Evolutionary conservation across 768 basidiomycete genomes (phyloP).

Genomic region (Termitomyces titanicus): DNA sequence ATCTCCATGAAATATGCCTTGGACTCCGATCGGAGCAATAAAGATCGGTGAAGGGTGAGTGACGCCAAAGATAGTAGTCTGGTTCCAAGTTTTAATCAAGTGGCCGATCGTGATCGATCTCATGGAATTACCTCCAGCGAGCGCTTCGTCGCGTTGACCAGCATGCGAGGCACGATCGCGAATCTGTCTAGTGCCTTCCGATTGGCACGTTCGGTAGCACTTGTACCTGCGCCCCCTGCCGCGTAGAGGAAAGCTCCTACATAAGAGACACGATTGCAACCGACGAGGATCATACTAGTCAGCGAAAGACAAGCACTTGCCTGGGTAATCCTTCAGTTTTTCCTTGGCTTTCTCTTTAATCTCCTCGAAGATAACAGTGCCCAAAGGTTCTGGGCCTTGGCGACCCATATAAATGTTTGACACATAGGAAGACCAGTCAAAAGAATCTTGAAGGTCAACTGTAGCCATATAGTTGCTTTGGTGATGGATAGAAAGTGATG

Average conservation of each 20-base stretch:
- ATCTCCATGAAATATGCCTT: conserved; percentile 66
- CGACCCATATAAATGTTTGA: conserved; percentile 34
- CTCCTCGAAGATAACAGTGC: conserved; percentile 58
- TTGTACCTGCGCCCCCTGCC: conserved; percentile 71
- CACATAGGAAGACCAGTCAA: conserved; percentile 40
- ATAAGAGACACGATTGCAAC: background rate
- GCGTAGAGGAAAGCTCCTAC: conserved; percentile 77
- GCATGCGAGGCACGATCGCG: conserved; percentile 80
- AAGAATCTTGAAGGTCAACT: background rate
- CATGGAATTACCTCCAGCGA: conserved; percentile 46
- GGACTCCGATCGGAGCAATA: conserved; percentile 75
- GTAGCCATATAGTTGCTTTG: background rate
- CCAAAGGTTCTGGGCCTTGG: conserved; percentile 42
- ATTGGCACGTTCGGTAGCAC: conserved; percentile 66
- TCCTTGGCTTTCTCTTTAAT: conserved; percentile 68
- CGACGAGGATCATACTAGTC: background rate
- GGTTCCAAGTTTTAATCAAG: background rate
- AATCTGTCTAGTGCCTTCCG: conserved; percentile 58
- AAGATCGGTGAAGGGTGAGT: conserved; percentile 59
- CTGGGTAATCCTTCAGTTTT: conserved; percentile 51
- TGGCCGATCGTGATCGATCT: background rate
- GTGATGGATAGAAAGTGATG: background rate
- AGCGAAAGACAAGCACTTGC: conserved; percentile 28
- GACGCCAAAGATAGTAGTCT: conserved; percentile 73
- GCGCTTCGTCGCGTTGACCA: conserved; percentile 55